Percentiles rank a stretch among this genome's conserved stretches.
phyloP scores from a whole-genome alignment of 352 stramenopile genomes.

The Aphanomyces invadans region DNA sequence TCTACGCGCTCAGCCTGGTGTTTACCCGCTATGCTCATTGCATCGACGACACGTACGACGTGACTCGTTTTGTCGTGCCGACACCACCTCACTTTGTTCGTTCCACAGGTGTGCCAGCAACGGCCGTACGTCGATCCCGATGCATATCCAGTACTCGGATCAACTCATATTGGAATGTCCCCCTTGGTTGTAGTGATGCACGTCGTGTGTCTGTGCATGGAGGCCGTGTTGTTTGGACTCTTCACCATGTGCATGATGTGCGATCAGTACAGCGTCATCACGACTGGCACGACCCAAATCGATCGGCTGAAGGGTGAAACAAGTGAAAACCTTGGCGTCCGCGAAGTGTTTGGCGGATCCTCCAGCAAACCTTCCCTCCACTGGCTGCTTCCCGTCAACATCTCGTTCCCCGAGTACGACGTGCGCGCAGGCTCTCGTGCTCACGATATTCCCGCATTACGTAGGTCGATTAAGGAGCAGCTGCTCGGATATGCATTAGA shows the following conservation, averaged over 20 bases:
- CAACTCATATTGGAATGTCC: too few relatives aligned
- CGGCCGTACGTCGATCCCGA: constrained; percentile 30
- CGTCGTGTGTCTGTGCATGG: constrained; percentile 80
- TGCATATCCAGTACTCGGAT: too few relatives aligned
- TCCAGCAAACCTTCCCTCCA: constrained; percentile 51
- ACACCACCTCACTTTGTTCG: neutral
- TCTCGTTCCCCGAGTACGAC: constrained; percentile 78
- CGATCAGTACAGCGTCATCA: constrained; percentile 97
- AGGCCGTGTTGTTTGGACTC: constrained; percentile 93
- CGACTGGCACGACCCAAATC: constrained; percentile 94
- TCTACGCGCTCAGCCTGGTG: constrained; percentile 92
- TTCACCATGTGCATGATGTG: constrained; percentile 99
- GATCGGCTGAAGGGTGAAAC: constrained; percentile 92
- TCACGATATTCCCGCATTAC: neutral
- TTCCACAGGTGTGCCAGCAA: constrained; percentile 53
- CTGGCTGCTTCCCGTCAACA: constrained; percentile 78
- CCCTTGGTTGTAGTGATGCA: constrained; percentile 48
- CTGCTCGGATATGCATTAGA: constrained; percentile 77
- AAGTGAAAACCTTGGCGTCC: constrained; percentile 60
- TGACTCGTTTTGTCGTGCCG: neutral
- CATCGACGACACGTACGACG: constrained; percentile 70
- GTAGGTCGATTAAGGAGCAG: constrained; percentile 73
- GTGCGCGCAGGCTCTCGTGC: neutral
- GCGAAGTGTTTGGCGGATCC: constrained; percentile 71
- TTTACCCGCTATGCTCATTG: constrained; percentile 83